Conservation (phyloP, 257 asterid species). For the Schizonepeta tenuifolia region DNA sequence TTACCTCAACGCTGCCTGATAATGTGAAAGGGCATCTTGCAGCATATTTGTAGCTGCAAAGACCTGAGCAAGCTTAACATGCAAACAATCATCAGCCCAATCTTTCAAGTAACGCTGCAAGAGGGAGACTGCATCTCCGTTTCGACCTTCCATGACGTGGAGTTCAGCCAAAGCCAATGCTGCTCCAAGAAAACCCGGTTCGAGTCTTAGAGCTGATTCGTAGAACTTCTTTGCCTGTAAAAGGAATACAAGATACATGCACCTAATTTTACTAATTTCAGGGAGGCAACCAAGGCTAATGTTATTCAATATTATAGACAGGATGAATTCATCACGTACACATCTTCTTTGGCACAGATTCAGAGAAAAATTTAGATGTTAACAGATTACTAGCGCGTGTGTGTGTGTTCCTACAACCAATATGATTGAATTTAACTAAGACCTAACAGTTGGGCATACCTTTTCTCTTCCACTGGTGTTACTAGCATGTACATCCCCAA, state of each 20-base stretch:
- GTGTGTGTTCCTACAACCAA: background rate
- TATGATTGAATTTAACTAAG: background rate
- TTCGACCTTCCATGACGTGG: conserved; percentile 92
- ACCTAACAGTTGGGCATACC: conserved; percentile 37
- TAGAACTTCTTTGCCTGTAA: conserved; percentile 91
- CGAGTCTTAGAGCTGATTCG: conserved; percentile 96
- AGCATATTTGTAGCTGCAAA: conserved; percentile 91
- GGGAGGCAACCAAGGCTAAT: background rate
- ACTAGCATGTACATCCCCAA: conserved; percentile 98
- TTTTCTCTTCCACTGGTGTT: conserved; percentile 90
- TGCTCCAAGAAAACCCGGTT: conserved; percentile 97
- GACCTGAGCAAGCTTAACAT: conserved; percentile 95
- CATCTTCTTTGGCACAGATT: no score
- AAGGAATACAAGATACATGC: background rate
- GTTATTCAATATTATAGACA: background rate
- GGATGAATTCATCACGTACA: background rate
- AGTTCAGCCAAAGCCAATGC: conserved; percentile 99
- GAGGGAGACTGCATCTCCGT: conserved; percentile 85
- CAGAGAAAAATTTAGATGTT: no score
- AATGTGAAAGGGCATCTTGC: conserved; percentile 91
- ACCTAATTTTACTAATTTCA: background rate
- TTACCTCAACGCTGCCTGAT: conserved; percentile 92
- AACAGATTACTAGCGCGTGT: background rate
- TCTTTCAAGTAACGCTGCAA: conserved; percentile 86
- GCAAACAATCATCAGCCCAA: conserved; percentile 97